Evolutionary conservation across 305 asterid species (phyloP), one percentile per base, ranked within the genome.

Genomic region (Petunia hybrid): DNA sequence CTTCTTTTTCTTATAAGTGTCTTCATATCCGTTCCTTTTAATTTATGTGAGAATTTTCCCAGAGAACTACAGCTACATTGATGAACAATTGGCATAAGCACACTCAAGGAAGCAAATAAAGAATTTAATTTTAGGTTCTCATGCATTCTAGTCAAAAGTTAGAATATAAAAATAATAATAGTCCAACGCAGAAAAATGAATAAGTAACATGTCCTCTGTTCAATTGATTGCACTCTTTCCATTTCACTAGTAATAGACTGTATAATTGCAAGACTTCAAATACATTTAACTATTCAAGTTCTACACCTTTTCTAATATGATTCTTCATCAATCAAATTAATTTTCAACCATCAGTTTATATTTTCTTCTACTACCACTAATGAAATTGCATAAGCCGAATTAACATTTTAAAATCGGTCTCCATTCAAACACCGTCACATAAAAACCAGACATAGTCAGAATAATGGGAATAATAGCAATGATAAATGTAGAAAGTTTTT

Each of bases 261-360:
- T 31, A 48, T 73, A 73, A 3, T 51, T 35, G 9, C 40, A 73
- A 73, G 62, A 48, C 48, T 31, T 12, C 13, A 73, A 48, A 73
- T 48, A 48, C 62, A 73, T 51, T 55, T 71, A 35, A 9, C 62
- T 31, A 35, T 31, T 51, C 78, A 65, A 35, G 35, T 69, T 42
- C 35, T 5, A 35, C 3, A 48, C 45, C 35, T n/a, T n/a, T n/a
- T n/a, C n/a, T n/a, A n/a, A n/a, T 12, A 43, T 48, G 62, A 35
- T 48, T 3, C 51, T 73, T 73, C 78, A 48, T 48, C 60, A 46
- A 31, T 3, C 35, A 13, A 51, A 73, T 51, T 6, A 12, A 6
- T 61, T 48, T 53, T 73, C 78, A 73, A 51, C 78, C 63, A 35
- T 46, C 35, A 71, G 35, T 4, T 48, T 31, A 48, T 22, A 71